Base-by-base conservation (phyloP, 2,329 filamentous ascomycete species). In the Helicocarpus griseus region DNA sequence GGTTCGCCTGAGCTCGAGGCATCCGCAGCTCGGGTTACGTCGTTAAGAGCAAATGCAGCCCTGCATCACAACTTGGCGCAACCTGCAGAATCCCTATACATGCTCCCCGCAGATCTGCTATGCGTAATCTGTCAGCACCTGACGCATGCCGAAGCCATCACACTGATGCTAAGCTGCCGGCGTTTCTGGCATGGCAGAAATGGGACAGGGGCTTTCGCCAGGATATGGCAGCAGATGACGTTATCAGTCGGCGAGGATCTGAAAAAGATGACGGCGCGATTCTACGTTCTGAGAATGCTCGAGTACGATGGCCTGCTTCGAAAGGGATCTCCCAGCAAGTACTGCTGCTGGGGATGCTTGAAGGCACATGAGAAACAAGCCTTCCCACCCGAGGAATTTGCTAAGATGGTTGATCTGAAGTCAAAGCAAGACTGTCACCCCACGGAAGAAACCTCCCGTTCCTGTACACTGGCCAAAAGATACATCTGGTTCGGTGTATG, bases 271-370 rank as follows among this genome's bases (percentile, higher is more conserved):
- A 26, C 46, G 26, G 31, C 46, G 21, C 46, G 46, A 8, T 49
- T 49, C 26, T 49, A 49, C 26, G 19, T 49, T n/a, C 46, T 49
- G 21, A 36, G 46, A 8, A 49, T 49, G 46, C 46, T 49, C 14
- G 46, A 49, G 35, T 49, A 39, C 26, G 46, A 49, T 49, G 46
- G 46, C 21, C 31, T 49, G 17, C 46, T 49, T 31, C 31, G 21
- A 38, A 38, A 24, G 35, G 46, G 46, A 3, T 39, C 31, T 26
- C 46, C 29, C 4, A 19, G 21, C 46, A 38, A 38, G 46, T 49
- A 49, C 35, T 49, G 46, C 46, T 49, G 46, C 35, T 49, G 46
- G 46, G 46, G 8, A 38, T 49, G 46, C n/a, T 38, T 49, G 46
- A 36, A 22, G n/a, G 11, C 46, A 38, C 46, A 49, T 24, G 31